These are phyloP conservation scores for Lasiosphaeris hirsuta DNA, from an alignment of 495 filamentous ascomycete species.

Conservation along the genomic window DNA sequence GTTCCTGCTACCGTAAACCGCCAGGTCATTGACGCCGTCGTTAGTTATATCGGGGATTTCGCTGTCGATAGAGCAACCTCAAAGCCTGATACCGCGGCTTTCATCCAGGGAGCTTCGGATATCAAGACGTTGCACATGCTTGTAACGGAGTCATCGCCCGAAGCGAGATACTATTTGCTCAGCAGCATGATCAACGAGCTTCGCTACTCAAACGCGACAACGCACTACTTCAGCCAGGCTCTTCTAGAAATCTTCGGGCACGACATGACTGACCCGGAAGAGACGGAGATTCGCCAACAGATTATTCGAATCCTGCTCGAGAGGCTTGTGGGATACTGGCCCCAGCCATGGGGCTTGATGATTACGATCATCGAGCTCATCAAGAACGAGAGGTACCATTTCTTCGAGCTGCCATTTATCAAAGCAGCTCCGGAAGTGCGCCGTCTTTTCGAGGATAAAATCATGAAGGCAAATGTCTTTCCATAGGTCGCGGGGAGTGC, in stretches of 20 bases:
- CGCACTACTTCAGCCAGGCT: slow-evolving; percentile 88
- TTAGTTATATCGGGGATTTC: slow-evolving; percentile 74
- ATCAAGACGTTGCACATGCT: slow-evolving; percentile 71
- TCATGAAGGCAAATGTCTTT: slow-evolving; percentile 8
- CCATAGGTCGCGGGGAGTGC: slow-evolving; percentile 42
- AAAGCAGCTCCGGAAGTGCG: slow-evolving; percentile 80
- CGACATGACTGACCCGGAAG: slow-evolving; percentile 71
- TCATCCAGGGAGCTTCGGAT: slow-evolving; percentile 67
- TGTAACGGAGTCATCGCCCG: slow-evolving; percentile 66
- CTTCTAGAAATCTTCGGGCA: slow-evolving; percentile 83
- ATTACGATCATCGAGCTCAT: slow-evolving; percentile 86
- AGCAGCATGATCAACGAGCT: slow-evolving; percentile 87
- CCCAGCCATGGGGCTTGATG: slow-evolving; percentile 94
- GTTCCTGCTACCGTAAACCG: slow-evolving; percentile 64
- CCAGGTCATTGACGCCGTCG: slow-evolving; percentile 72
- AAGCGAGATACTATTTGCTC: slow-evolving; percentile 80
- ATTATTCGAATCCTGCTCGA: slow-evolving; percentile 85
- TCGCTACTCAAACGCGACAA: slow-evolving; percentile 82
- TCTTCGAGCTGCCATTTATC: slow-evolving; percentile 92
- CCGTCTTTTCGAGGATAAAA: slow-evolving; percentile 10
- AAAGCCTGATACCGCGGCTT: slow-evolving; percentile 58
- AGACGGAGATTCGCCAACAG: slow-evolving; percentile 80
- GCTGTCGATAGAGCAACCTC: slow-evolving; percentile 57
- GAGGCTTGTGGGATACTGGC: slow-evolving; percentile 81
- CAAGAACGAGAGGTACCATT: slow-evolving; percentile 81